Evolutionary conservation across 441 rosid species (phyloP).

Genomic region (Euphorbia celastroides): DNA sequence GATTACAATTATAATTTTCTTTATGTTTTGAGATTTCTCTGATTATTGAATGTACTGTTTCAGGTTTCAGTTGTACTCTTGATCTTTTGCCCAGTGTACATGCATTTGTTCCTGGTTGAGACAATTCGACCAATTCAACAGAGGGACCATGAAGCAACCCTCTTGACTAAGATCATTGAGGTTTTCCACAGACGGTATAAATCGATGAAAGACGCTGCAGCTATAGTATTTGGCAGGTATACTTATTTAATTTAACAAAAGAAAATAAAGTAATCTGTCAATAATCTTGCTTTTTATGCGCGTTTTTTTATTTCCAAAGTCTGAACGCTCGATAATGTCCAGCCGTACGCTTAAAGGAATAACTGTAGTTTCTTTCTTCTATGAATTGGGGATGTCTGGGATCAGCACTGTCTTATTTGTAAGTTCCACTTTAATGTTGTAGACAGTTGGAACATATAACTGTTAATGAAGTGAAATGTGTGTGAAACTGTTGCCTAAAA

Average conservation of each 20-base stretch:
- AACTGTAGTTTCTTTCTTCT: slow-evolving; percentile 50
- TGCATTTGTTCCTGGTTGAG: slow-evolving; percentile 40
- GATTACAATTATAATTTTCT: not conserved
- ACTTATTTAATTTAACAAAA: not conserved
- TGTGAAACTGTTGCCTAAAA: not conserved
- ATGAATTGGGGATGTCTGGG: slow-evolving; percentile 56
- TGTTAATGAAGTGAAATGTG: not conserved
- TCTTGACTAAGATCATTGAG: slow-evolving; percentile 21
- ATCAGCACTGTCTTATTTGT: slow-evolving; percentile 41
- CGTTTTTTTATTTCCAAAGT: not conserved
- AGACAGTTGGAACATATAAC: not conserved
- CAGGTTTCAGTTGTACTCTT: slow-evolving; percentile 47
- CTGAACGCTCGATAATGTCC: slow-evolving; percentile 11
- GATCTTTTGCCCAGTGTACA: slow-evolving; percentile 35
- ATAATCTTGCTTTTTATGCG: not conserved
- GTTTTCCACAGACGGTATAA: slow-evolving; percentile 27
- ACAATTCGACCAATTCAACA: slow-evolving; percentile 25
- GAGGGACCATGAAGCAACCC: slow-evolving; percentile 27
- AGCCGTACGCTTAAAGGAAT: slow-evolving; percentile 42
- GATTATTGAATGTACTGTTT: not conserved
- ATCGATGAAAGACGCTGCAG: slow-evolving; percentile 45
- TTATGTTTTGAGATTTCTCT: not conserved
- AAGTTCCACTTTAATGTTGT: slow-evolving; percentile 15
- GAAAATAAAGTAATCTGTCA: not conserved
- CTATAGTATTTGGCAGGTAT: slow-evolving; percentile 38